Base-by-base conservation (phyloP, 768 basidiomycete species). In the Trametes cingulata region DNA sequence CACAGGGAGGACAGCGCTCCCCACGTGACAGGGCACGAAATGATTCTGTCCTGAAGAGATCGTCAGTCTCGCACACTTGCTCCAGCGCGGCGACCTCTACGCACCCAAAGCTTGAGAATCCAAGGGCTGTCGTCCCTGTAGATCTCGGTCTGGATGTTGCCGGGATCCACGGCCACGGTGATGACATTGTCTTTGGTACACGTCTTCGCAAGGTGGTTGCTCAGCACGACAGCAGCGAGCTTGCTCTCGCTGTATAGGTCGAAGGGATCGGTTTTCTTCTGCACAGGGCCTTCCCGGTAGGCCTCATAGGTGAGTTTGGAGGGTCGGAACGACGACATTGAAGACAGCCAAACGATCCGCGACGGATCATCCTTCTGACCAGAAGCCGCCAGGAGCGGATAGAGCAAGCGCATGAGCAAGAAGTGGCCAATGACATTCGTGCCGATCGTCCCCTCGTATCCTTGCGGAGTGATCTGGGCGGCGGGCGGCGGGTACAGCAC, bases 401-500 rank as follows among this genome's bases (percentile, higher is more conserved):
- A 71, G 35, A 86, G 76, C 15, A 80, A 73, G 8, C 61, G 56
- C 8, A n/a, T 13, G 40, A 45, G 36, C 46, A 45, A 60, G 46
- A 27, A 50, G 37, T 55, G 61, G 77, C 82, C 82, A 9, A 84
- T 60, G 29, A 81, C 80, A 61, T 85, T 85, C 1, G 78, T 81
- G 14, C 80, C 84, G 53, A 84, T 85, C 47, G 81, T 78, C 22
- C 80, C 66, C 64, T 85, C 85, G 60, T 80, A 82, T 8, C 82
- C 82, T 27, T 81, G 76, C 19, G 61, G 70, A 0, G 81, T 85
- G 22, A 77, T 48, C 20, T 64, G 61, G 15, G 77, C 75, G 1
- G 74, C 51, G 0, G 79, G 76, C 1, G 52, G 52, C 8, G 57
- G 56, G 37, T 29, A 60, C 79, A 84, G 81, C 19, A 84, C 73